phyloP scores from a whole-genome alignment of 2,329 filamentous ascomycete genomes.

The Botryotinia calthae region DNA sequence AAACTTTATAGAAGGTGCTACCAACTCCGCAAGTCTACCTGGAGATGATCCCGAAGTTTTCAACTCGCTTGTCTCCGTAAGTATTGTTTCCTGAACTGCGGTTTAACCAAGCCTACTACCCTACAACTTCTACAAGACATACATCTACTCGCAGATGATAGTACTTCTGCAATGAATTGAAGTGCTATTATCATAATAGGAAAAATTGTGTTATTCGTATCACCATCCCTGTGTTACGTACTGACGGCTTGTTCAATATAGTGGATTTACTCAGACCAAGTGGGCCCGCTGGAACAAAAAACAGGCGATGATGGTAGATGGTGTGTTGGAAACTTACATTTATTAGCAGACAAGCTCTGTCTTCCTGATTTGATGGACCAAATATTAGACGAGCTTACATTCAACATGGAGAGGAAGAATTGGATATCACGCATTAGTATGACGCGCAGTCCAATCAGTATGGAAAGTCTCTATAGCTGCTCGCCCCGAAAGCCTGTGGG shows the following conservation, averaged over 20 bases:
- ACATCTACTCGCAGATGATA: neutral
- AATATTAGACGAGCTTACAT: neutral
- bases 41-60: conserved; percentile 20
- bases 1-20: conserved; percentile 15
- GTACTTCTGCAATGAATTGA: neutral
- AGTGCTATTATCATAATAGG: neutral
- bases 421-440: neutral
- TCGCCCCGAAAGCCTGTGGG: too few species aligned
- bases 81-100: neutral
- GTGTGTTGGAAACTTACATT: neutral
- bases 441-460: neutral
- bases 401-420: neutral
- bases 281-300: neutral
- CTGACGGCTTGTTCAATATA: neutral
- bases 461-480: neutral
- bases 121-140: neutral
- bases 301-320: accelerated
- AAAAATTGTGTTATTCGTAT: neutral
- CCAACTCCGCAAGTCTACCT: conserved; percentile 18
- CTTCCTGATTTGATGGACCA: neutral
- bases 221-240: neutral
- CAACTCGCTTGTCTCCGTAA: conserved; percentile 9
- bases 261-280: conserved; percentile 19
- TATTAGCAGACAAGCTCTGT: conserved; percentile 11
- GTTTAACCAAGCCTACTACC: too few species aligned